These are phyloP conservation scores for Murraya paniculata DNA, from an alignment of 345 rosid species.

Conservation along the genomic window DNA sequence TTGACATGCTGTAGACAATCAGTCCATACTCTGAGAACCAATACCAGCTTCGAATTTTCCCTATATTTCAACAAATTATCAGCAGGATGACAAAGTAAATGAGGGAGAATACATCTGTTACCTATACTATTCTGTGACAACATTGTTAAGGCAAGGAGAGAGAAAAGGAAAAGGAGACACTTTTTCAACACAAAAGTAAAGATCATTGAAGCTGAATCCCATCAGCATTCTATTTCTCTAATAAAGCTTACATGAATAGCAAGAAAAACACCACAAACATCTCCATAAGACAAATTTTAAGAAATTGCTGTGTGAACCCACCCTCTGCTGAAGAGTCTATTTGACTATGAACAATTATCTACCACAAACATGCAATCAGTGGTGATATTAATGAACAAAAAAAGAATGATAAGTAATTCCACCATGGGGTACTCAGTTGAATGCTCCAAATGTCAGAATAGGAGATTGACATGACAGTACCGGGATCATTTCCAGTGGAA, in stretches of 20 bases:
- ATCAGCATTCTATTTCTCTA: background rate
- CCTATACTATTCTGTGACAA: background rate
- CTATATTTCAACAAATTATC: constrained; percentile 34
- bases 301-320: background rate
- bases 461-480: constrained; percentile 33
- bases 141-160: background rate
- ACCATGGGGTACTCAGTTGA: background rate
- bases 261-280: background rate
- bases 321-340: background rate
- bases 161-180: background rate
- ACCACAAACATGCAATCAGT: background rate
- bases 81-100: constrained; percentile 10
- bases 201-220: background rate
- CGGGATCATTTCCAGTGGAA: constrained; percentile 62
- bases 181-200: background rate
- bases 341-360: background rate
- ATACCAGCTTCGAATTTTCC: constrained; percentile 93
- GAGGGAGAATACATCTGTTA: background rate
- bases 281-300: background rate
- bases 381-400: background rate
- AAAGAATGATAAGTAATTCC: too few species aligned
- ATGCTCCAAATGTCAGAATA: background rate
- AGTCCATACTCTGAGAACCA: constrained; percentile 88
- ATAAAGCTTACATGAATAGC: background rate
- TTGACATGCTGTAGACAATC: constrained; percentile 88